Percentiles rank a stretch among this genome's conserved stretches.
Conservation (phyloP, 2,329 filamentous ascomycete genomes). For the Phialemoniopsis sp. region DNA sequence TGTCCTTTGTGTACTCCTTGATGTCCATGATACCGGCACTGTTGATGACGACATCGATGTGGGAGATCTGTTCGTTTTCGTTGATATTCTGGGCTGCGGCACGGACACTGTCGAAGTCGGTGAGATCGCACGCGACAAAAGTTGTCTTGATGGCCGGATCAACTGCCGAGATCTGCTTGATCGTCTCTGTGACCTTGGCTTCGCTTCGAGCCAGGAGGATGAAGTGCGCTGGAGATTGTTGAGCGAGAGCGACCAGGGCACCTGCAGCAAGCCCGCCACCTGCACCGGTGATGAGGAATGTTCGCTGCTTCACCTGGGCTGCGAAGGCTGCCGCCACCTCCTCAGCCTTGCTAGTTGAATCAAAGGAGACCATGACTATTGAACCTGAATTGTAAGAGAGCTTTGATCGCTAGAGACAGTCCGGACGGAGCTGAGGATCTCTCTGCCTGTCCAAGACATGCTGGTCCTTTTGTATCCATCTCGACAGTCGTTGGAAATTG, state of each 20-base stretch:
- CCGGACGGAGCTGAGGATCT: no score
- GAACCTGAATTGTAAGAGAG: no score
- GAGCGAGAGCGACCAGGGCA: slow-evolving; percentile 8
- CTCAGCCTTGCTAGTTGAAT: no score
- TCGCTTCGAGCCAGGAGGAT: slow-evolving; percentile 10
- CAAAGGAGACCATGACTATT: no score
- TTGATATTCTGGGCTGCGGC: slow-evolving; percentile 26
- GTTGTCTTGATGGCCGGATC: slow-evolving; percentile 22
- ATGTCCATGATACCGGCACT: slow-evolving; percentile 37
- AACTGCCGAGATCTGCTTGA: slow-evolving; percentile 20
- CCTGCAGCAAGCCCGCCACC: slow-evolving; percentile 10
- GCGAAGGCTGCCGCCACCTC: no score
- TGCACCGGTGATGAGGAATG: slow-evolving; percentile 12
- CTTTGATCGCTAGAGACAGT: no score
- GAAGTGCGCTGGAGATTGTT: slow-evolving; percentile 7
- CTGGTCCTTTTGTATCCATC: no score
- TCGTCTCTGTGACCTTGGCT: slow-evolving; percentile 22
- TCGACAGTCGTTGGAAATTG: no score
- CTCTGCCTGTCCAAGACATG: no score
- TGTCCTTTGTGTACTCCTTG: slow-evolving; percentile 22
- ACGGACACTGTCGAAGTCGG: slow-evolving; percentile 26
- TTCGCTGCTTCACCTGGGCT: no score
- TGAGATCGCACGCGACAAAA: slow-evolving; percentile 29
- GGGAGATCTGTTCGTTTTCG: slow-evolving; percentile 23
- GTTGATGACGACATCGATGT: slow-evolving; percentile 36